Conservation (phyloP, 257 asterid genomes). For the Solanum habrochaites region DNA sequence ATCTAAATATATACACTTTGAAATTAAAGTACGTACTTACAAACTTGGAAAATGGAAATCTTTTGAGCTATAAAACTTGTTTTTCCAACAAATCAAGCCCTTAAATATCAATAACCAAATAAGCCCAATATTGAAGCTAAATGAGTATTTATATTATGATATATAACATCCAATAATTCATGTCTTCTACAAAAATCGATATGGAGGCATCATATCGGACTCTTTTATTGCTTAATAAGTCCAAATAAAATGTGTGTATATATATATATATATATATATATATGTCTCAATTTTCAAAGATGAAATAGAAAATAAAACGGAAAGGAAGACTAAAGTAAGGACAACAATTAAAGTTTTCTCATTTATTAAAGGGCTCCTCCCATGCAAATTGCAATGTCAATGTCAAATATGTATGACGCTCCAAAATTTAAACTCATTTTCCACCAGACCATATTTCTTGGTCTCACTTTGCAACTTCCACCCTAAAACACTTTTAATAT, state of each 20-base stretch:
- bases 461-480: not conserved
- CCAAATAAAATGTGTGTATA: not conserved
- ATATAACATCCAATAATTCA: not conserved
- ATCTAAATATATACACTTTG: no score
- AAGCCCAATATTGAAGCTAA: not conserved
- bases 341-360: not conserved
- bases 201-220: not conserved
- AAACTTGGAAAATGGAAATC: no score
- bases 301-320: not conserved
- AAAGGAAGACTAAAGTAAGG: not conserved
- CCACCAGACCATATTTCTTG: conserved; percentile 12
- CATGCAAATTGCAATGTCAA: not conserved
- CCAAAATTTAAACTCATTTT: conserved; percentile 3
- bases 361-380: conserved; percentile 3
- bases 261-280: not conserved
- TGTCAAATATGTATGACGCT: conserved; percentile 10
- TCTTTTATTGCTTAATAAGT: not conserved
- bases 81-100: not conserved
- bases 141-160: no score
- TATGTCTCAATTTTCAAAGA: not conserved
- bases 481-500: not conserved
- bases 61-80: no score
- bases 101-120: not conserved
- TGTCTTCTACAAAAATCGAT: not conserved
- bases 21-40: no score